phyloP scores from a whole-genome alignment of 1,284 basidiomycete genomes.

The Bondarzewia mesenterica region DNA sequence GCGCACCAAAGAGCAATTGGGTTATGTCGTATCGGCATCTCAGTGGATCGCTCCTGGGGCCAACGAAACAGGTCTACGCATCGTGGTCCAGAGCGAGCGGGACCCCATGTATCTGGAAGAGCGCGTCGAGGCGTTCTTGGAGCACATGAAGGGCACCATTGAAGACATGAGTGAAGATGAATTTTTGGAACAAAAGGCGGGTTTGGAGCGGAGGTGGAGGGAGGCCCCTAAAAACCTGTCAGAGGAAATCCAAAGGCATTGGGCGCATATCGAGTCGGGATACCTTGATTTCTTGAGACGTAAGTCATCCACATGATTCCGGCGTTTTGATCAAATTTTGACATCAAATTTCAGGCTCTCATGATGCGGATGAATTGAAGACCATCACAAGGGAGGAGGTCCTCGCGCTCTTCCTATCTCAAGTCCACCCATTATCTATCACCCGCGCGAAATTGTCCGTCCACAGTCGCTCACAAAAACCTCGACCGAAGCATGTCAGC shows the following conservation, averaged over 20 bases:
- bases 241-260: slow-evolving; percentile 61
- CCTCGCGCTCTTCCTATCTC: slow-evolving; percentile 62
- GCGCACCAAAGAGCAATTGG: slow-evolving; percentile 95
- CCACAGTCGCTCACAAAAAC: slow-evolving; percentile 70
- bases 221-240: slow-evolving; percentile 69
- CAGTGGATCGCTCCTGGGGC: slow-evolving; percentile 49
- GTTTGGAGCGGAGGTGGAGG: slow-evolving; percentile 56
- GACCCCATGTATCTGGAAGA: slow-evolving; percentile 80
- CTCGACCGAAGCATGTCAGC: slow-evolving; percentile 55
- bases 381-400: slow-evolving; percentile 74
- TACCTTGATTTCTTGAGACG: slow-evolving; percentile 72
- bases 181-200: slow-evolving; percentile 47
- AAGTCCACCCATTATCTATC: slow-evolving; percentile 65
- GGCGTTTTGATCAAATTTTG: slow-evolving; percentile 3
- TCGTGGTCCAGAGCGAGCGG: slow-evolving; percentile 89
- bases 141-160: slow-evolving; percentile 46
- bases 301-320: slow-evolving; percentile 29
- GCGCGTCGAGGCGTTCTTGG: slow-evolving; percentile 84
- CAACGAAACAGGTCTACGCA: slow-evolving; percentile 73
- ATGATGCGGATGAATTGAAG: slow-evolving; percentile 59
- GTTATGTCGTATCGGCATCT: slow-evolving; percentile 76
- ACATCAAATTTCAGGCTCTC: slow-evolving; percentile 43
- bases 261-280: slow-evolving; percentile 65
- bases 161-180: slow-evolving; percentile 42
- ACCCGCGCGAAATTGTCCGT: slow-evolving; percentile 75